These are phyloP conservation scores for Heliamphora exappendiculata DNA, from an alignment of 148 eudicot species.

Conservation along the genomic window DNA sequence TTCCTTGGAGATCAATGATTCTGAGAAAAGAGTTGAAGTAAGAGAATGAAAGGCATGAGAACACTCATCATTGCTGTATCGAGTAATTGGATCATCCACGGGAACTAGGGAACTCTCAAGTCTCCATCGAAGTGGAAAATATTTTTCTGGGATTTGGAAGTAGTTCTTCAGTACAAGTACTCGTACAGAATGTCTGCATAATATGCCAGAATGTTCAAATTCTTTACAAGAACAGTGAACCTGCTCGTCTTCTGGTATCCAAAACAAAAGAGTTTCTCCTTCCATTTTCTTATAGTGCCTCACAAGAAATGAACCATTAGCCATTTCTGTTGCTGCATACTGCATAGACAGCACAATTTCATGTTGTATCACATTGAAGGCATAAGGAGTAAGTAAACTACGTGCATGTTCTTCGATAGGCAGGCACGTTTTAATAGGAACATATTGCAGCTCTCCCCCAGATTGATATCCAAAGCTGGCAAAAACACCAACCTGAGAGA, in stretches of 20 bases:
- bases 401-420: conserved; percentile 69
- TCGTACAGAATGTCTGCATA: conserved; percentile 62
- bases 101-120: conserved; percentile 37
- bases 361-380: conserved; percentile 44
- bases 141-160: conserved; percentile 59
- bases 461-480: conserved; percentile 22
- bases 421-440: conserved; percentile 42
- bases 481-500: conserved; percentile 34
- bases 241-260: conserved; percentile 62
- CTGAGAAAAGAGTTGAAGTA: conserved; percentile 31
- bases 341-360: conserved; percentile 49
- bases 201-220: conserved; percentile 54
- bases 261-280: conserved; percentile 45
- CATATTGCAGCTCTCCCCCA: conserved; percentile 26
- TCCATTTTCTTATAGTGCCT: conserved; percentile 61
- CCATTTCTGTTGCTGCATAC: conserved; percentile 49
- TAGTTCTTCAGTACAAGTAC: conserved; percentile 49
- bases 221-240: conserved; percentile 68
- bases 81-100: conserved; percentile 26
- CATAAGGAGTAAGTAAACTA: conserved; percentile 44
- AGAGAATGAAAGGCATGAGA: conserved; percentile 45
- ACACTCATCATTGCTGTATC: conserved; percentile 22
- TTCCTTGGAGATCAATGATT: conserved; percentile 47
- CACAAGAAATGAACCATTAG: conserved; percentile 47
- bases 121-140: conserved; percentile 58